Conservation (phyloP, 1,284 basidiomycete species). For the Cutaneotrichosporon dermatis region DNA sequence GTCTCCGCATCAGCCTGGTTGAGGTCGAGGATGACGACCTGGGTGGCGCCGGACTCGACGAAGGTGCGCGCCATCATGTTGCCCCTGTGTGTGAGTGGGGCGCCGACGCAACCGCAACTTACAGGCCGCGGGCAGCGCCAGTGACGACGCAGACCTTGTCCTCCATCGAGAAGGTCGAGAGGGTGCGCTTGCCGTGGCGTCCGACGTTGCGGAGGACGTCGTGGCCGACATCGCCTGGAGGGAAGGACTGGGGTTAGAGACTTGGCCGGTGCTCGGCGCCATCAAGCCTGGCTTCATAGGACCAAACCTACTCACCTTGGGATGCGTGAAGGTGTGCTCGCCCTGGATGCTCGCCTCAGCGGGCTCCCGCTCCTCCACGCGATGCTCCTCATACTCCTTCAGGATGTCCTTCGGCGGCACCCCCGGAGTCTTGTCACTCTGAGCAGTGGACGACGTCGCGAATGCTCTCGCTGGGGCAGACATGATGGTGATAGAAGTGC, state of each 20-base stretch:
- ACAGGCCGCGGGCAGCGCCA: conserved; percentile 82
- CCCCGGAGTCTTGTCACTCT: background rate
- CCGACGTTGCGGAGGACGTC: conserved; percentile 36
- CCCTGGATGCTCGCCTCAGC: conserved; percentile 33
- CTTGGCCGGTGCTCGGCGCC: no score
- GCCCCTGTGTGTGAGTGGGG: conserved; percentile 47
- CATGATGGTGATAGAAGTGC: background rate
- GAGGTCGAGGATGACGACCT: conserved; percentile 78
- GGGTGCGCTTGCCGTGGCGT: conserved; percentile 38
- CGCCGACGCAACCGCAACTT: no score
- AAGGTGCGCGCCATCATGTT: conserved; percentile 86
- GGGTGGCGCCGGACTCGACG: conserved; percentile 72
- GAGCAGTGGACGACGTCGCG: no score
- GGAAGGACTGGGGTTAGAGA: conserved; percentile 9
- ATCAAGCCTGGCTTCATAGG: no score
- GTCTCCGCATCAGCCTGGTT: conserved; percentile 65
- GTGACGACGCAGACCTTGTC: conserved; percentile 83
- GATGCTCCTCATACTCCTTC: conserved; percentile 35
- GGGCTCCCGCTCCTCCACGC: conserved; percentile 35
- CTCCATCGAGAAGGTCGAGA: conserved; percentile 42
- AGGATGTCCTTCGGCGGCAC: conserved; percentile 13
- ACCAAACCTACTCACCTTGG: conserved; percentile 25
- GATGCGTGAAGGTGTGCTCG: conserved; percentile 30
- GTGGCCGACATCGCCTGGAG: conserved; percentile 38
- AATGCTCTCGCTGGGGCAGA: background rate